Percentiles rank a stretch among this genome's conserved stretches.
phyloP scores from a whole-genome alignment of 106 monocot genomes.

The Dendrobium chrysotoxum region DNA sequence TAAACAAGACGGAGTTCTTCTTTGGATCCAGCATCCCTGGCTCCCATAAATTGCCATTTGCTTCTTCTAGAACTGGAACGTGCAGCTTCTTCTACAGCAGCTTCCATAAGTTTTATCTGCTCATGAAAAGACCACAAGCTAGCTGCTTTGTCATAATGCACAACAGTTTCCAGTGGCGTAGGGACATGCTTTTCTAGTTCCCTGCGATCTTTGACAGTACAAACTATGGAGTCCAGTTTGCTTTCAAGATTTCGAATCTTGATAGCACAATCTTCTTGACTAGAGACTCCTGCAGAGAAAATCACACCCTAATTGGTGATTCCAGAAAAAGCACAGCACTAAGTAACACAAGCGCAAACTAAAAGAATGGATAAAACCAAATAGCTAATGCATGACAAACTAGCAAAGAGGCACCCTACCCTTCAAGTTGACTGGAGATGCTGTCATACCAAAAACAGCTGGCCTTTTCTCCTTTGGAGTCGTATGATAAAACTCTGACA shows the following conservation, averaged over 20 bases:
- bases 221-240: conserved; percentile 96
- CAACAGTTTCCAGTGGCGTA: conserved; percentile 73
- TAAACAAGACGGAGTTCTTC: conserved; percentile 94
- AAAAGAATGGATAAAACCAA: background rate
- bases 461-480: conserved; percentile 94
- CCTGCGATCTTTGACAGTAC: conserved; percentile 87
- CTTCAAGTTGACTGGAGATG: conserved; percentile 97
- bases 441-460: conserved; percentile 96
- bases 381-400: background rate
- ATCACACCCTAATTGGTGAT: background rate
- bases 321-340: background rate
- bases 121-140: conserved; percentile 86
- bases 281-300: conserved; percentile 76
- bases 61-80: conserved; percentile 80
- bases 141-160: conserved; percentile 88
- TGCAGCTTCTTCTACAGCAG: conserved; percentile 78
- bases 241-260: conserved; percentile 97
- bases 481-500: conserved; percentile 99
- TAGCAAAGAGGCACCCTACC: conserved; percentile 31
- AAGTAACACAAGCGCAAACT: background rate
- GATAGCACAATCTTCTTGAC: conserved; percentile 98
- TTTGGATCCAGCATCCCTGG: conserved; percentile 94
- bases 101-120: conserved; percentile 85
- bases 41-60: conserved; percentile 99
- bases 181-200: conserved; percentile 96